Conservation (phyloP, 2,329 filamentous ascomycete genomes). For the Trichophyton benhamiae region DNA sequence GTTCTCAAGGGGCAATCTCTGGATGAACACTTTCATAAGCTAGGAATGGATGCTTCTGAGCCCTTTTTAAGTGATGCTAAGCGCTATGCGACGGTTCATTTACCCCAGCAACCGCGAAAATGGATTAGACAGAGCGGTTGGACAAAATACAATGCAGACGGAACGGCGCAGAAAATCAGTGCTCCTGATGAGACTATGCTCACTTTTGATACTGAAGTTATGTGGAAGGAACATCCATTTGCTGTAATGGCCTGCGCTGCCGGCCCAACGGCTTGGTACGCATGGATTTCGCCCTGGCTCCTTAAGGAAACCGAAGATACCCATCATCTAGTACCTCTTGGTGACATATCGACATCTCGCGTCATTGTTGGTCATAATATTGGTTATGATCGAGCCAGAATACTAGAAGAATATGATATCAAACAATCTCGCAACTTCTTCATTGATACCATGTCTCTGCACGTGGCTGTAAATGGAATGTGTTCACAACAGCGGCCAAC, state of each 20-base stretch:
- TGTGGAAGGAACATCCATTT: slow-evolving; percentile 87
- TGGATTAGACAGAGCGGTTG: slow-evolving; percentile 77
- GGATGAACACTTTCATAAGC: slow-evolving; percentile 85
- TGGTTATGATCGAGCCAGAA: slow-evolving; percentile 80
- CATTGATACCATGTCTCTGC: slow-evolving; percentile 93
- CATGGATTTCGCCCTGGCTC: slow-evolving; percentile 92
- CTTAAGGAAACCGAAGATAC: slow-evolving; percentile 66
- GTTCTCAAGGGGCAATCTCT: slow-evolving; percentile 64
- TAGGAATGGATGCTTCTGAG: slow-evolving; percentile 76
- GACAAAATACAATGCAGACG: slow-evolving; percentile 80
- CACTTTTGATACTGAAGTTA: slow-evolving; percentile 90
- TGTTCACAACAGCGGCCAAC: slow-evolving; percentile 90
- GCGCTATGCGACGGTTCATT: slow-evolving; percentile 52
- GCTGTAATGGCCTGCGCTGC: slow-evolving; percentile 95
- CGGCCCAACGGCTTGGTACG: slow-evolving; percentile 86
- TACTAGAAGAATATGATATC: slow-evolving; percentile 79
- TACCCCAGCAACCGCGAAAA: slow-evolving; percentile 50
- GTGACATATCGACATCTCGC: slow-evolving; percentile 58
- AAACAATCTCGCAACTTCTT: slow-evolving; percentile 75
- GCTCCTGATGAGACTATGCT: slow-evolving; percentile 70
- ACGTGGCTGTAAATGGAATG: slow-evolving; percentile 98
- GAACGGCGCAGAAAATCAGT: slow-evolving; percentile 57
- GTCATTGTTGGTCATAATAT: slow-evolving; percentile 91
- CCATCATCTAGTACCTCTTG: slow-evolving; percentile 74
- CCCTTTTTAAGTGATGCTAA: slow-evolving; percentile 69